Evolutionary conservation across 192 early-diverging fungal species (phyloP), one percentile per base, ranked within the genome.

Genomic region (Backusella westeae): DNA sequence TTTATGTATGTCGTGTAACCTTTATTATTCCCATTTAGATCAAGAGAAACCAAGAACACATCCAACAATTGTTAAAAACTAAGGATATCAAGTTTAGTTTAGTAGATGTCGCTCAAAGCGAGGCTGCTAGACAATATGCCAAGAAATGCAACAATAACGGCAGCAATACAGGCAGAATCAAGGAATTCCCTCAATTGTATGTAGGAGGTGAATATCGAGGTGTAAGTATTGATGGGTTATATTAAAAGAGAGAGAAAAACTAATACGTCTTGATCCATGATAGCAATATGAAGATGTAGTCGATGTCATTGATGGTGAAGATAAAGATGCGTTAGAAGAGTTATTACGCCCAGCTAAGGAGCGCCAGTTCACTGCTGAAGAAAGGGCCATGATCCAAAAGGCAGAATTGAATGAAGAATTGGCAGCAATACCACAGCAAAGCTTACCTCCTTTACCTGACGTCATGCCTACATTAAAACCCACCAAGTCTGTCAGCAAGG

Each of bases 131-230:
- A 53, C 46, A 56, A 44, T 76, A 84, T 44, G 86, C 86, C 73
- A 80, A 79, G 17, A 80, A 78, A 42, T 77, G 79, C 67, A 88
- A 82, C 39, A 75, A 80, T 12, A 65, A 76, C 23, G 80, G 72
- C 9, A 56, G 42, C 21, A 46, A 59, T 23, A 34, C 65, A 34
- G 73, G 81, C 5, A 75, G 84, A 32, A 80, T 78, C 52, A 83
- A 73, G 23, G 66, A 77, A n/a, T 71, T 88, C 12, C 87, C 87
- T 3, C 85, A 86, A 53, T 52, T 88, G 39, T 88, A 85, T 77
- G 77, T 84, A 0, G 87, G 80, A 12, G 85, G 85, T 41, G 83
- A 86, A 59, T 88, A 83, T 69, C 70, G 81, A 34, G 87, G 85
- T 17, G 80, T 82, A 78, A 77, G 80, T 71, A 41, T 65, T 26